Conservation (phyloP, 1,284 basidiomycete species). For the Hortiboletus rubellus region DNA sequence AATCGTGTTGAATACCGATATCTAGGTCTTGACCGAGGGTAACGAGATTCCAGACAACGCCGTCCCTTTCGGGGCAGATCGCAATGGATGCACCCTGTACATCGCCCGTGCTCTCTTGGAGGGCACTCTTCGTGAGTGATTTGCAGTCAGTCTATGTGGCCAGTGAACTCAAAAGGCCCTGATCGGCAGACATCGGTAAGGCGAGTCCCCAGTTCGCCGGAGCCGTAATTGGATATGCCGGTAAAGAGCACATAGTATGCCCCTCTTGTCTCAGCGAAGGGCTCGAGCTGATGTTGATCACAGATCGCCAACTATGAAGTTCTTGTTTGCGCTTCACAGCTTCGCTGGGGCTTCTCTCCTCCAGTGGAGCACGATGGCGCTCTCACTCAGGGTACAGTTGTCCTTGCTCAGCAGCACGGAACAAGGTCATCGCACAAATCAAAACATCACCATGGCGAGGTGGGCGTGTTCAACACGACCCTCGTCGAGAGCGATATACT, state of each 20-base stretch:
- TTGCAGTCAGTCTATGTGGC: neutral
- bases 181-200: conserved; percentile 30
- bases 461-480: conserved; percentile 28
- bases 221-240: conserved; percentile 31
- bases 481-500: conserved; percentile 30
- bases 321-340: conserved; percentile 36
- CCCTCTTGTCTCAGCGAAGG: neutral
- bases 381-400: conserved; percentile 33
- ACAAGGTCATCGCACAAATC: neutral
- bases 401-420: conserved; percentile 31
- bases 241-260: conserved; percentile 31
- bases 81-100: conserved; percentile 29
- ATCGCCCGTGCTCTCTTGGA: conserved; percentile 36
- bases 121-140: conserved; percentile 29
- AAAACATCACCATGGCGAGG: conserved; percentile 5
- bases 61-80: conserved; percentile 36
- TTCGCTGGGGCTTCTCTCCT: conserved; percentile 34
- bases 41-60: conserved; percentile 34
- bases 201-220: conserved; percentile 27
- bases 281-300: neutral
- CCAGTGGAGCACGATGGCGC: conserved; percentile 5
- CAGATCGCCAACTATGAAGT: conserved; percentile 34
- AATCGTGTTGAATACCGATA: neutral
- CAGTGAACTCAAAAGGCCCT: neutral
- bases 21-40: conserved; percentile 33